These are phyloP conservation scores for Cercophora samala DNA, from an alignment of 495 filamentous ascomycete species.

Conservation along the genomic window DNA sequence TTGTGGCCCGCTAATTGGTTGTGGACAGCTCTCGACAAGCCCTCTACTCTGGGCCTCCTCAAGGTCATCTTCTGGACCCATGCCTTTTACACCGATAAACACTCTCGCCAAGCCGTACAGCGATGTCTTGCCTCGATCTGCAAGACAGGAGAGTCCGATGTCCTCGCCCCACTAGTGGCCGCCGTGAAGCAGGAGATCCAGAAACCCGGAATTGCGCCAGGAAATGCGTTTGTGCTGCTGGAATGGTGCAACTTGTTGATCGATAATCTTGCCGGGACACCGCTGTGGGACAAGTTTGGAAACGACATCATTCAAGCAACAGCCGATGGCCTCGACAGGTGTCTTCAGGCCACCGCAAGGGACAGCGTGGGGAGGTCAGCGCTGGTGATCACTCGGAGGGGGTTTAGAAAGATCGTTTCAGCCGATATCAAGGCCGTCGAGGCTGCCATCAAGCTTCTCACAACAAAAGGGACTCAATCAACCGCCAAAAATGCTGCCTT, in stretches of 20 bases:
- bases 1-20: neutral
- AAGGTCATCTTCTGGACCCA: slow-evolving; percentile 78
- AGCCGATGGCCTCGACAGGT: slow-evolving; percentile 72
- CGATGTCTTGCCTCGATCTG: slow-evolving; percentile 67
- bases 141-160: slow-evolving; percentile 47
- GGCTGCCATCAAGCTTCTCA: slow-evolving; percentile 61
- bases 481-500: slow-evolving; percentile 68
- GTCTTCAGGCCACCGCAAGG: slow-evolving; percentile 60
- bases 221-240: slow-evolving; percentile 81
- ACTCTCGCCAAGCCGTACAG: slow-evolving; percentile 76
- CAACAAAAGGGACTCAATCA: slow-evolving; percentile 58
- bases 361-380: slow-evolving; percentile 61
- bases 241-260: slow-evolving; percentile 83
- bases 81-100: slow-evolving; percentile 78
- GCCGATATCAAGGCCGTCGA: slow-evolving; percentile 57
- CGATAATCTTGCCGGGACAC: slow-evolving; percentile 53
- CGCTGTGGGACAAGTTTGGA: slow-evolving; percentile 62
- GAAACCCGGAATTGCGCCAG: slow-evolving; percentile 70
- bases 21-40: slow-evolving; percentile 41
- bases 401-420: slow-evolving; percentile 65
- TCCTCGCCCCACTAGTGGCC: slow-evolving; percentile 59
- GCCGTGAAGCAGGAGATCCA: slow-evolving; percentile 60
- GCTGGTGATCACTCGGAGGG: slow-evolving; percentile 67
- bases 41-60: slow-evolving; percentile 47
- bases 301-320: slow-evolving; percentile 57